Evolutionary conservation across 805 yeast genomes (phyloP).

Genomic region (Metschnikowia gruessii): DNA sequence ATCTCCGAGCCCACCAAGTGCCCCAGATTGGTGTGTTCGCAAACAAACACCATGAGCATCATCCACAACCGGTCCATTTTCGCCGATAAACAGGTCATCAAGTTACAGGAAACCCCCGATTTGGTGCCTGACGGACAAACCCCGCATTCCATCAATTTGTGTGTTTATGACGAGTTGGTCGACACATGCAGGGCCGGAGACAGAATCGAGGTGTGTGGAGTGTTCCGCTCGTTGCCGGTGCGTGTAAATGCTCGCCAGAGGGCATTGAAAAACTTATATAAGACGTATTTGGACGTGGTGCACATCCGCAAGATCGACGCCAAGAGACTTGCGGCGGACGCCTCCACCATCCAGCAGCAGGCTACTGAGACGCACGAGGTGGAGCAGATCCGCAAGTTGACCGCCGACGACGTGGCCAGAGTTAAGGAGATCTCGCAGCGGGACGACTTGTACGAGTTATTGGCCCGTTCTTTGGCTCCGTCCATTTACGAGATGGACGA

Average conservation of each 20-base stretch:
- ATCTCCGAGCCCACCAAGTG: conserved; percentile 91
- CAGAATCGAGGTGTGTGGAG: conserved; percentile 91
- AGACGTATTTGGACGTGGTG: conserved; percentile 91
- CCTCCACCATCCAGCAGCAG: conserved; percentile 59
- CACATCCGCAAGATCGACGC: conserved; percentile 86
- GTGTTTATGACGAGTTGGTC: conserved; percentile 94
- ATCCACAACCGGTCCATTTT: conserved; percentile 90
- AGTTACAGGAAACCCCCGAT: conserved; percentile 94
- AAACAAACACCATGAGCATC: conserved; percentile 80
- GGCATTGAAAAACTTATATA: conserved; percentile 77
- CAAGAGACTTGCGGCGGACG: conserved; percentile 77
- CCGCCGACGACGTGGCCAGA: conserved; percentile 64
- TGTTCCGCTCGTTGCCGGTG: conserved; percentile 89
- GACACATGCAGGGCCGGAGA: conserved; percentile 97
- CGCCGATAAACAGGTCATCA: conserved; percentile 93
- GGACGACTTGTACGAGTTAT: conserved; percentile 76
- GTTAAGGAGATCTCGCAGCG: conserved; percentile 63
- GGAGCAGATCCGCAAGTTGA: conserved; percentile 68
- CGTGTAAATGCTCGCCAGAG: conserved; percentile 83
- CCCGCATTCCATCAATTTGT: conserved; percentile 90
- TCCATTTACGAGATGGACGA: conserved; percentile 95
- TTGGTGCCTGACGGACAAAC: conserved; percentile 97
- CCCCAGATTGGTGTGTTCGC: conserved; percentile 84
- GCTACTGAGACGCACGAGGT: conserved; percentile 66
- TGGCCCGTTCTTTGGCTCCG: conserved; percentile 94